Conservation (phyloP, 306 rosid species). For the Herpetospermum pedunculosum region DNA sequence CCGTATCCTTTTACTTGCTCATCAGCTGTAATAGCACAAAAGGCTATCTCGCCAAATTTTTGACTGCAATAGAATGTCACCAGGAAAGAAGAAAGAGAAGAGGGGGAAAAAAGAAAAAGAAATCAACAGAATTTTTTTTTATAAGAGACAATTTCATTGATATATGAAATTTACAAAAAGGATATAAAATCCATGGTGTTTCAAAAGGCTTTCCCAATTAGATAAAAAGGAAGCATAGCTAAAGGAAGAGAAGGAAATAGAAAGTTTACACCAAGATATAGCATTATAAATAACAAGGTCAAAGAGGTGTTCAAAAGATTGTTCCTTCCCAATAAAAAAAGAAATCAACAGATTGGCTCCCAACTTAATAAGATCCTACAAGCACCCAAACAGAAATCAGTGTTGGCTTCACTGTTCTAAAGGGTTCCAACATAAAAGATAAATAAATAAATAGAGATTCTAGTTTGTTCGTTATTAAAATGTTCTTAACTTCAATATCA, state of each 20-base stretch:
- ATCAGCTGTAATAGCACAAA: constrained; percentile 91
- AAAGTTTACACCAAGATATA: too few relatives aligned
- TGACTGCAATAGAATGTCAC: constrained; percentile 40
- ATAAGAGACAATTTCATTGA: too few relatives aligned
- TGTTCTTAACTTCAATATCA: neutral
- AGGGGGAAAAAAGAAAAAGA: neutral
- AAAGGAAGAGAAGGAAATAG: too few relatives aligned
- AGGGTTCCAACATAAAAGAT: neutral
- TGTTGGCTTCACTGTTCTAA: neutral
- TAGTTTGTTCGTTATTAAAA: neutral
- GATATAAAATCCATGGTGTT: too few relatives aligned
- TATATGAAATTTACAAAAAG: too few relatives aligned
- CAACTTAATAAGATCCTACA: neutral
- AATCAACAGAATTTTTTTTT: neutral
- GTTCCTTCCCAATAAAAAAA: too few relatives aligned
- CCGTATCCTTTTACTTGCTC: constrained; percentile 99
- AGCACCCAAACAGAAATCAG: neutral
- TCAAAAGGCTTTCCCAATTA: too few relatives aligned
- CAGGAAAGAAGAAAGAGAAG: neutral
- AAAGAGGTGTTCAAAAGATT: too few relatives aligned
- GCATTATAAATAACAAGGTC: too few relatives aligned
- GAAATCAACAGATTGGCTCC: neutral
- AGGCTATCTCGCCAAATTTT: constrained; percentile 90
- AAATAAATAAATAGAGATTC: neutral
- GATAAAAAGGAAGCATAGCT: too few relatives aligned